Percentiles rank a stretch among this genome's conserved stretches.
phyloP scores from a whole-genome alignment of 805 yeast genomes.

The Starmerella etchellsii region DNA sequence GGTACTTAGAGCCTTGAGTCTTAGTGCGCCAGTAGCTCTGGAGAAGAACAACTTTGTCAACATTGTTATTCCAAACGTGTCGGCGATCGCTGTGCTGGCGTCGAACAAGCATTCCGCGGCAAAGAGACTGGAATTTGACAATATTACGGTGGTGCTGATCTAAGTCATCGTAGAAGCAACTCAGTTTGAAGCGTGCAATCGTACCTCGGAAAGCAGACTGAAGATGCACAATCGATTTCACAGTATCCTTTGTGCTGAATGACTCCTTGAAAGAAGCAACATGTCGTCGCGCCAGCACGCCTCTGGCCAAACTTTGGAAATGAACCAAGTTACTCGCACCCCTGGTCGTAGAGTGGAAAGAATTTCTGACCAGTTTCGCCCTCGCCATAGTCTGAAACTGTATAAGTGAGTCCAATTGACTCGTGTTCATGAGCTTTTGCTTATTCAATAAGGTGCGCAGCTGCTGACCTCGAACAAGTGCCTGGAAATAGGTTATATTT shows the following conservation, averaged over 20 bases:
- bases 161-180: constrained; percentile 25
- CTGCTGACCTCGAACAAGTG: too few species aligned
- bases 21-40: constrained; percentile 64
- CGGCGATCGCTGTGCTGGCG: constrained; percentile 22
- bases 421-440: neutral
- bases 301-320: constrained; percentile 49
- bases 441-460: neutral
- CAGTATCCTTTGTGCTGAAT: constrained; percentile 1
- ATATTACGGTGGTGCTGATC: constrained; percentile 25
- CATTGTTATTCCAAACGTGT: constrained; percentile 42
- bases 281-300: constrained; percentile 24
- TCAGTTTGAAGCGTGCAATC: constrained; percentile 26
- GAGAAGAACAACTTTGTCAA: constrained; percentile 49
- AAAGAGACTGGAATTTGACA: constrained; percentile 25
- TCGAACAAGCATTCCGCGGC: constrained; percentile 27
- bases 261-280: neutral
- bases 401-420: constrained; percentile 23
- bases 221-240: constrained; percentile 21
- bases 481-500: too few species aligned
- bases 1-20: constrained; percentile 60
- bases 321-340: constrained; percentile 4
- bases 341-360: constrained; percentile 3
- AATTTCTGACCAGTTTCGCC: constrained; percentile 35
- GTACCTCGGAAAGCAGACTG: constrained; percentile 31
- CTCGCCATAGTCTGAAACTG: constrained; percentile 44